A percentile compares a stretch with the other conserved stretches of the same genome.
These are phyloP conservation scores for Colletotrichum sp. DNA, from an alignment of 2,329 filamentous ascomycete species.

Conservation along the genomic window DNA sequence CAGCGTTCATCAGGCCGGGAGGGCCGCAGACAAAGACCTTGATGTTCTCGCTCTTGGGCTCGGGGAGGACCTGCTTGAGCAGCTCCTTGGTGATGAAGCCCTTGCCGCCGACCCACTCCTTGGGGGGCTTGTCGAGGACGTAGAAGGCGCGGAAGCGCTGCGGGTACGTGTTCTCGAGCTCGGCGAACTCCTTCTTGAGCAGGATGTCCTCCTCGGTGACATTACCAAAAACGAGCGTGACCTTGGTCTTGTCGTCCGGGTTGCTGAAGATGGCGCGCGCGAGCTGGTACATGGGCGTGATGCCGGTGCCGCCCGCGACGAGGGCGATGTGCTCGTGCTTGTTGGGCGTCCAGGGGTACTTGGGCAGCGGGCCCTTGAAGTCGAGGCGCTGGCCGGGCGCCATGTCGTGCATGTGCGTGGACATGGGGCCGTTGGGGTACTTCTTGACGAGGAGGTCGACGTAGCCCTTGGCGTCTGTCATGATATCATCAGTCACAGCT, in stretches of 20 bases:
- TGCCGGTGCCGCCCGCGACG: constrained; percentile 94
- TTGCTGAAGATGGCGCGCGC: constrained; percentile 92
- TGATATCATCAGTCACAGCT: not conserved
- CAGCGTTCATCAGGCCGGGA: constrained; percentile 89
- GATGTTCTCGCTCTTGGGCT: constrained; percentile 89
- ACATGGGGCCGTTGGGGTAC: constrained; percentile 93
- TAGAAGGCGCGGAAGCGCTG: constrained; percentile 97
- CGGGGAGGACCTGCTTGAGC: constrained; percentile 91
- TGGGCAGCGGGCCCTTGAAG: constrained; percentile 94
- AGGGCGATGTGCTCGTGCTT: constrained; percentile 90
- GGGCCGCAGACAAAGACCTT: constrained; percentile 98
- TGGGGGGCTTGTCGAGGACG: constrained; percentile 82
- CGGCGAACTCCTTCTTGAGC: constrained; percentile 81
- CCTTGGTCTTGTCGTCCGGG: constrained; percentile 95
- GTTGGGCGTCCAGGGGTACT: constrained; percentile 89
- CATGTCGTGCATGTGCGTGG: constrained; percentile 84
- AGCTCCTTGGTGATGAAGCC: constrained; percentile 90
- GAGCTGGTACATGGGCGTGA: constrained; percentile 98
- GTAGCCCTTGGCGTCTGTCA: constrained; percentile 73
- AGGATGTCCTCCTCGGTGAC: constrained; percentile 89
- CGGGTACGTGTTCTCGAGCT: constrained; percentile 94
- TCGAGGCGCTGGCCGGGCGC: constrained; percentile 81
- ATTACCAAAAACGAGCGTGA: constrained; percentile 95
- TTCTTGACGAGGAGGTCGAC: constrained; percentile 91
- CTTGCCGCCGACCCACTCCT: constrained; percentile 77